Percentiles rank a stretch among this genome's conserved stretches.
phyloP scores from a whole-genome alignment of 2,329 filamentous ascomycete species.

The Ophiosphaerella narmari region DNA sequence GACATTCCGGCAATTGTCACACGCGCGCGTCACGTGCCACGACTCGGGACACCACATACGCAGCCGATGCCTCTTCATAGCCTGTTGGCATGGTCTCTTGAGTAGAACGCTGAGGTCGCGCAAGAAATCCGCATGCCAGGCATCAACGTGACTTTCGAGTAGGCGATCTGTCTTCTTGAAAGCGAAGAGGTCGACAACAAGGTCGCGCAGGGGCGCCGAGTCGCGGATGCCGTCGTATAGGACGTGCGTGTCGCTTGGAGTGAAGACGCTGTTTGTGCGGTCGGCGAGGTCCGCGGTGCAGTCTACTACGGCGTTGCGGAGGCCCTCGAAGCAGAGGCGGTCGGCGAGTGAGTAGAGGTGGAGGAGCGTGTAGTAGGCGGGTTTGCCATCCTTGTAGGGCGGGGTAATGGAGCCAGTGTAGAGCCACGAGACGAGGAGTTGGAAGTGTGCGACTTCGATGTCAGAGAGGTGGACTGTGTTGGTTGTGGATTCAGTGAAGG shows the following conservation, averaged over 20 bases:
- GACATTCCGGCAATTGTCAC: constrained; percentile 44
- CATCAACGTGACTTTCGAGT: constrained; percentile 52
- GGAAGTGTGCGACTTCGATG: constrained; percentile 52
- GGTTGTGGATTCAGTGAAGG: constrained; percentile 52
- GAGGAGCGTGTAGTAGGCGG: constrained; percentile 57
- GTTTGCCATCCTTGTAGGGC: constrained; percentile 52
- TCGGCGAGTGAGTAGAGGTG: constrained; percentile 55
- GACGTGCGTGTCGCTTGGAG: constrained; percentile 54
- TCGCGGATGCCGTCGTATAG: constrained; percentile 52
- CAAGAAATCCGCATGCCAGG: constrained; percentile 55
- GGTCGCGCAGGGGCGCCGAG: constrained; percentile 43
- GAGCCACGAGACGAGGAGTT: constrained; percentile 58
- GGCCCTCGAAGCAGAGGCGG: constrained; percentile 51
- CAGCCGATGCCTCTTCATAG: constrained; percentile 49
- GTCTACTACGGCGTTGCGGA: constrained; percentile 52
- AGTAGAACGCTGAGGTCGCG: constrained; percentile 53
- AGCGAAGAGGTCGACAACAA: constrained; percentile 56
- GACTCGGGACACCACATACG: constrained; percentile 47
- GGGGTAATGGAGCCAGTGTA: constrained; percentile 51
- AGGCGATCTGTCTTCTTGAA: constrained; percentile 59
- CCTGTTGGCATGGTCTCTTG: constrained; percentile 52
- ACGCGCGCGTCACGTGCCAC: constrained; percentile 40
- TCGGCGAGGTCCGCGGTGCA: constrained; percentile 52
- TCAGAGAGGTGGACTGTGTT: constrained; percentile 52
- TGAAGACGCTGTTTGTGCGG: constrained; percentile 55